phyloP scores from a whole-genome alignment of 768 basidiomycete species.

The Serendipita sp. region DNA sequence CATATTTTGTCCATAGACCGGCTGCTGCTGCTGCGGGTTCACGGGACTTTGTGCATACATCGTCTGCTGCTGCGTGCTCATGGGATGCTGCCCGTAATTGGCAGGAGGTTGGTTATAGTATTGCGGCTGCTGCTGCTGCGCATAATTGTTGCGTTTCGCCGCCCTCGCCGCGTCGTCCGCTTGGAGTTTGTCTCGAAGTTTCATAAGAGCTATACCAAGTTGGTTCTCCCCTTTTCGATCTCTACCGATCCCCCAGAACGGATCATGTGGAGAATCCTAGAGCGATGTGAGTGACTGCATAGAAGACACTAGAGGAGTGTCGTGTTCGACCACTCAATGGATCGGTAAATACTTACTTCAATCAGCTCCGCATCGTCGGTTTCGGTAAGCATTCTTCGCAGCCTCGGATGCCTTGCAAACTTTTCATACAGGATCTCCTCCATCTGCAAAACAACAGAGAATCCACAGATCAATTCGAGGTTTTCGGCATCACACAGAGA shows the following conservation, averaged over 20 bases:
- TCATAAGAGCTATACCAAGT: conserved; percentile 13
- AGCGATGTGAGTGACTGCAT: neutral
- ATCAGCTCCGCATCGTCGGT: conserved; percentile 12
- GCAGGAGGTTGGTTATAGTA: neutral
- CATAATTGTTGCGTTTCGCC: no score
- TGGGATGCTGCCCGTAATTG: no score
- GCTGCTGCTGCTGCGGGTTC: no score
- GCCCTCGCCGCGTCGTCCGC: neutral
- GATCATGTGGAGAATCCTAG: conserved; percentile 9
- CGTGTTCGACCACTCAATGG: neutral
- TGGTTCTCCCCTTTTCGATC: conserved; percentile 13
- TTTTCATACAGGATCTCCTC: conserved; percentile 12
- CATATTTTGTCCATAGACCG: no score
- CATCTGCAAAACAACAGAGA: conserved; percentile 10
- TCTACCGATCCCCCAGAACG: conserved; percentile 14
- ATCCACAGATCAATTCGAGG: no score
- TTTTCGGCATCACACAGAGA: no score
- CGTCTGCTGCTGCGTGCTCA: no score
- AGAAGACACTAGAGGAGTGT: neutral
- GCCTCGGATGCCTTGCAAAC: conserved; percentile 12
- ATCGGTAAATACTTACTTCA: conserved; percentile 6
- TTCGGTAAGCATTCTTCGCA: conserved; percentile 10
- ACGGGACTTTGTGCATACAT: no score
- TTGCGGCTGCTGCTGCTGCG: no score
- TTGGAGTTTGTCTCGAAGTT: conserved; percentile 5